Evolutionary conservation across 2,329 filamentous ascomycete genomes (phyloP).

Genomic region (Xylariales sp.): DNA sequence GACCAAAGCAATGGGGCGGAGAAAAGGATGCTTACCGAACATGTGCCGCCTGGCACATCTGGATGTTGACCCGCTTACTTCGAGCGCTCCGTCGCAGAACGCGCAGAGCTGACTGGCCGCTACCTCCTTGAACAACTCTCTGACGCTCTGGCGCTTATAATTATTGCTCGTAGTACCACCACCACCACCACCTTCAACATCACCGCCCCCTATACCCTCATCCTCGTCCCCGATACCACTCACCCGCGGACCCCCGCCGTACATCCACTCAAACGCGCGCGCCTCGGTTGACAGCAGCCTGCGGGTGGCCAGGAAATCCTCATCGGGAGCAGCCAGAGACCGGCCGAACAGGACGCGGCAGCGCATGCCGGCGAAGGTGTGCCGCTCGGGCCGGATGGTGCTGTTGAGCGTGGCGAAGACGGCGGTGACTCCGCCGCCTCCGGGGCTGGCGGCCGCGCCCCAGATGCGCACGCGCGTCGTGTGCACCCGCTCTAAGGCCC

Average conservation of each 20-base stretch:
- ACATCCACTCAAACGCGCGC: constrained; percentile 54
- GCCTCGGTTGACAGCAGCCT: constrained; percentile 50
- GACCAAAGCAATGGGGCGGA: too few species aligned
- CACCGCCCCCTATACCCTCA: too few species aligned
- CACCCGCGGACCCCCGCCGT: constrained; percentile 44
- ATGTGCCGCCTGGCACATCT: constrained; percentile 34
- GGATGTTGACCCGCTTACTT: constrained; percentile 27
- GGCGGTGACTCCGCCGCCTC: constrained; percentile 45
- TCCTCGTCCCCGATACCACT: constrained; percentile 33
- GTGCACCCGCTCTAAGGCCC: constrained; percentile 37
- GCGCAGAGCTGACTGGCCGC: constrained; percentile 36
- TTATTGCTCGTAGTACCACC: background rate
- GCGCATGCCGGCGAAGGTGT: constrained; percentile 28
- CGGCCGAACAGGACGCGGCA: constrained; percentile 33
- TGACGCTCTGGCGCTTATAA: constrained; percentile 5
- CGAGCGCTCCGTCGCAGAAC: constrained; percentile 38
- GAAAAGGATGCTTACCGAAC: constrained; percentile 29
- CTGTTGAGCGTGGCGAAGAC: constrained; percentile 45
- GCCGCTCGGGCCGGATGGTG: constrained; percentile 43
- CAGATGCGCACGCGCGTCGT: constrained; percentile 48
- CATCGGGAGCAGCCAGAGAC: constrained; percentile 6
- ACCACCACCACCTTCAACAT: too few species aligned
- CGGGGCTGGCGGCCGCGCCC: constrained; percentile 48
- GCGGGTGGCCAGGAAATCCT: constrained; percentile 7
- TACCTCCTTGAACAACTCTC: constrained; percentile 32